These are phyloP conservation scores for Coniferiporia sulphurascens DNA, from an alignment of 1,284 basidiomycete genomes.

Conservation along the genomic window DNA sequence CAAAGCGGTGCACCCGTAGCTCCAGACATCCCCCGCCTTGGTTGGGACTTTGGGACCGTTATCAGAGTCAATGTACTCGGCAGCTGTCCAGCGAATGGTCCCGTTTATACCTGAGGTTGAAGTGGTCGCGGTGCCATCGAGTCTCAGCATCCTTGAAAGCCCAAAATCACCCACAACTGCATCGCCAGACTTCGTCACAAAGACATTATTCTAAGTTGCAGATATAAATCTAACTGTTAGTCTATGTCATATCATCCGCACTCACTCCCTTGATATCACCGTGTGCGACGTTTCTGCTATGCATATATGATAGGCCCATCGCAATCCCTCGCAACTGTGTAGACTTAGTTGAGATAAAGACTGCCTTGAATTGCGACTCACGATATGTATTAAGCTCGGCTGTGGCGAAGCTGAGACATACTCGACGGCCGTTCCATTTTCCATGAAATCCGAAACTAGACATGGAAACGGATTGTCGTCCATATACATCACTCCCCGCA, in stretches of 20 bases:
- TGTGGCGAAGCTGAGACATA: background rate
- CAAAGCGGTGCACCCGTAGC: background rate
- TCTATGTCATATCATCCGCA: background rate
- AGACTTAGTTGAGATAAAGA: no score
- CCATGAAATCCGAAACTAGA: constrained; percentile 2
- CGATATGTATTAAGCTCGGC: background rate
- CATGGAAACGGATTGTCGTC: background rate
- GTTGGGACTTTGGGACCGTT: background rate
- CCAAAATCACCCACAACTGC: background rate
- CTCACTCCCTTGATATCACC: background rate
- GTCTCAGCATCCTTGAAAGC: background rate
- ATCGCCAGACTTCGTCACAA: background rate
- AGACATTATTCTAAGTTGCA: background rate
- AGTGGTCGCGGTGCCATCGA: background rate
- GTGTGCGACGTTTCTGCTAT: background rate
- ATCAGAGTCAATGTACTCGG: no score
- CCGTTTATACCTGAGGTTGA: background rate
- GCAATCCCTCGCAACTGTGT: no score
- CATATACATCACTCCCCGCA: background rate
- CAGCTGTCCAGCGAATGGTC: no score
- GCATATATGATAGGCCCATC: background rate
- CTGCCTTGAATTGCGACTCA: no score
- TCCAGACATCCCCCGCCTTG: background rate
- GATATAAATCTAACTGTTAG: no score
- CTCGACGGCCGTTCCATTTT: background rate